Conservation (phyloP, 2,329 filamentous ascomycete genomes). For the Fusarium zealandicum region DNA sequence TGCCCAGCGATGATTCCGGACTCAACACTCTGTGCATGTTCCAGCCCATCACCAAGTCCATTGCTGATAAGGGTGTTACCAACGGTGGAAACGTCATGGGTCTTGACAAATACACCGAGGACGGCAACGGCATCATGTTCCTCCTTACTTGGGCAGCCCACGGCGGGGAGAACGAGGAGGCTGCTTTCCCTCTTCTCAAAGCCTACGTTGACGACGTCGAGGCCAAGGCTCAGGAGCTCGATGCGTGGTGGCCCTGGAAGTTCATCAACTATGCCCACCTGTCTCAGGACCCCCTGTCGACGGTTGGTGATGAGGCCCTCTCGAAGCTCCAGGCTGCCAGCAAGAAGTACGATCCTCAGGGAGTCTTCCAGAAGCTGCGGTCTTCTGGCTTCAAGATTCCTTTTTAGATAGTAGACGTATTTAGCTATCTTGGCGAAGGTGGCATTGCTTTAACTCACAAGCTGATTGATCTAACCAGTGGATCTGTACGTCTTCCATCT, state of each 20-base stretch:
- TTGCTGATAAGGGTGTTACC: constrained; percentile 40
- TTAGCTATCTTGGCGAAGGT: too few species aligned
- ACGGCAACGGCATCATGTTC: constrained; percentile 45
- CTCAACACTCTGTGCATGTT: constrained; percentile 45
- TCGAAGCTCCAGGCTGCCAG: constrained; percentile 43
- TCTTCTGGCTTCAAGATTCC: constrained; percentile 46
- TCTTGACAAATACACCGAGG: constrained; percentile 40
- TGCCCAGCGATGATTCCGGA: constrained; percentile 33
- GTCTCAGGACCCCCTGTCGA: constrained; percentile 48
- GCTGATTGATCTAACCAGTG: too few species aligned
- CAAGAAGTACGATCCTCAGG: constrained; percentile 48
- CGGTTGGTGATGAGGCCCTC: constrained; percentile 50
- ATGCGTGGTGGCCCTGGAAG: constrained; percentile 41
- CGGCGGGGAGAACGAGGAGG: constrained; percentile 45
- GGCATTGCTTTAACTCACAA: too few species aligned
- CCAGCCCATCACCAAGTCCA: constrained; percentile 45
- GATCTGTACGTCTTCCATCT: too few species aligned
- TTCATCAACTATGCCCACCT: constrained; percentile 56
- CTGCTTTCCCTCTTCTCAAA: constrained; percentile 47
- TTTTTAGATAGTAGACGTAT: constrained; percentile 3
- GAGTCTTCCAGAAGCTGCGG: constrained; percentile 49
- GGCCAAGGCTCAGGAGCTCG: constrained; percentile 36
- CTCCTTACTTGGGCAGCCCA: constrained; percentile 43
- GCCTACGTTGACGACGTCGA: constrained; percentile 45
- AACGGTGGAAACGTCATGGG: constrained; percentile 47